Evolutionary conservation across 1,284 basidiomycete species (phyloP), one percentile per base, ranked within the genome.

Genomic region (Meripilus lineatus): DNA sequence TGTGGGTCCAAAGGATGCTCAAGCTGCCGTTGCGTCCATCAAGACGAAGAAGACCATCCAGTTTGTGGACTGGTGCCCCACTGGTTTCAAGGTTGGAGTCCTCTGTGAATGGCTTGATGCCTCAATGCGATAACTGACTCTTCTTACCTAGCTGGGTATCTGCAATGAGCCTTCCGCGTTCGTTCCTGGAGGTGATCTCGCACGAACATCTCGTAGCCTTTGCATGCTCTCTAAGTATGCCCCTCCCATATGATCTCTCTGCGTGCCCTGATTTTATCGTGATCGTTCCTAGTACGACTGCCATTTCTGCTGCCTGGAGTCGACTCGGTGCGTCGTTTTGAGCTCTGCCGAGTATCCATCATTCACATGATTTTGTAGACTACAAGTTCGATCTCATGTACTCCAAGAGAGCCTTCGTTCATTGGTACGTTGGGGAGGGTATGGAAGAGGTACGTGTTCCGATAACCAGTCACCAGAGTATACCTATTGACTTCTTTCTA

Each of bases 41-140:
- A 97, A 95, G 80, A 97, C 93, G 50, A 95, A 93, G 79, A 83
- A 87, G 57, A 94, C 93, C 24, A 97, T 99, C 61, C 93, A 96
- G 65, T 93, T 93, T 59, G 91, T 93, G 52, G 95, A 99, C 68
- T 99, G 95, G 95, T 98, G 95, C 72, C 93, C 93, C 39, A 97
- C 94, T 52, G 81, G 94, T 65, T 82, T 97, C 88, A 95, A 96
- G 81, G 79, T 94, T 52, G 93, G 94, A 66, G 89, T 97, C 68
- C 97, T 94, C 77, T 94, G 79, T 54, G 38, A 56, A 56, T 64
- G 63, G n/a, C 23, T 32, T n/a, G n/a, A n/a, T n/a, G n/a, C n/a
- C n/a, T n/a, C n/a, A n/a, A n/a, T n/a, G n/a, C n/a, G n/a, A n/a
- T n/a, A n/a, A n/a, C n/a, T n/a, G n/a, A 10, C 50, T 43, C 35